Conservation (phyloP, 768 basidiomycete species). For the Boletus pseudopeckii region DNA sequence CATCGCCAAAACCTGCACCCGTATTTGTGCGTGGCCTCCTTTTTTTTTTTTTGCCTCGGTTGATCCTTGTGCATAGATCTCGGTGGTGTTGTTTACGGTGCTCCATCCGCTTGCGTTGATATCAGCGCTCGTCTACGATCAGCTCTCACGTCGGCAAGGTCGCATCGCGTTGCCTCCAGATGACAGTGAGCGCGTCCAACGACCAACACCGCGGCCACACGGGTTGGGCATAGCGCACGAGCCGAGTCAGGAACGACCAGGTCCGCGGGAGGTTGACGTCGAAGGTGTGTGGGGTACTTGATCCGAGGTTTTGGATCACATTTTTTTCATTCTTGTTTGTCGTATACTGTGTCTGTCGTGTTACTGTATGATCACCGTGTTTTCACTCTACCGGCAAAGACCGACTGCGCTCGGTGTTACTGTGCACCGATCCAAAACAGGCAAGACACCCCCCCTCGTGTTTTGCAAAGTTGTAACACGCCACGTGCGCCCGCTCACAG, state of each 20-base stretch:
- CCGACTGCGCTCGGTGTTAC: too few species aligned
- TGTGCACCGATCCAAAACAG: too few species aligned
- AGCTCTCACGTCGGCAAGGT: constrained; percentile 25
- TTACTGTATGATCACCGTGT: too few species aligned
- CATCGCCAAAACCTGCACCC: constrained; percentile 57
- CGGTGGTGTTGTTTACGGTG: constrained; percentile 59
- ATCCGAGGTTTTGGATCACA: not conserved
- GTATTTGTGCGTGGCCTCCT: constrained; percentile 51
- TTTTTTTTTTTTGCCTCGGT: not conserved
- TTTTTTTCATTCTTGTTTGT: not conserved
- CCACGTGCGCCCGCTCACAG: too few species aligned
- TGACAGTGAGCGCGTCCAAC: constrained; percentile 9
- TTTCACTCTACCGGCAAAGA: too few species aligned
- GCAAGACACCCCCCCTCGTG: too few species aligned
- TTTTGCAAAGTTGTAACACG: too few species aligned
- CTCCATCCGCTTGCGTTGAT: constrained; percentile 63
- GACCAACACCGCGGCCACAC: not conserved
- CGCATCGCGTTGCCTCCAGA: constrained; percentile 44
- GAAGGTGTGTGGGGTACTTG: constrained; percentile 38
- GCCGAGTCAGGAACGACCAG: constrained; percentile 1
- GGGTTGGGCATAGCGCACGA: not conserved
- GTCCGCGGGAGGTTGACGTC: constrained; percentile 42
- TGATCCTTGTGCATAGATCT: constrained; percentile 39
- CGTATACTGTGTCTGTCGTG: not conserved
- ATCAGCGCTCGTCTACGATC: constrained; percentile 40